phyloP scores from a whole-genome alignment of 202 grass and related monocot genomes.

The Panicum hallii region DNA sequence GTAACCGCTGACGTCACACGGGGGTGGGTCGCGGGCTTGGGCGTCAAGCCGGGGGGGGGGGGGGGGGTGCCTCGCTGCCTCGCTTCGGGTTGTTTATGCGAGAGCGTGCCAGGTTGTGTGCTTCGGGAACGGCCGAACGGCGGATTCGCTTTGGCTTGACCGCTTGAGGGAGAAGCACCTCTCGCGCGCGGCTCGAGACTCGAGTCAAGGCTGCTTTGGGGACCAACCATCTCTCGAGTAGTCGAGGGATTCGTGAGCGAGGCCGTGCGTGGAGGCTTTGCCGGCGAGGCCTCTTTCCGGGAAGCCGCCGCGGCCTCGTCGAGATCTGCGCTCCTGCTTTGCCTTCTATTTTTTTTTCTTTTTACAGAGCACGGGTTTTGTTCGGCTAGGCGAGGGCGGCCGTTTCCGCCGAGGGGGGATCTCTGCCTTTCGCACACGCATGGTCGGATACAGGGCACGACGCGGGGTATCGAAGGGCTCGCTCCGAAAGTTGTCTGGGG shows the following conservation, averaged over 20 bases:
- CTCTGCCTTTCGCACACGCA: background rate
- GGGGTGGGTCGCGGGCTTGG: constrained; percentile 11
- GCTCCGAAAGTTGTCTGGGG: background rate
- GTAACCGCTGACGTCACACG: background rate
- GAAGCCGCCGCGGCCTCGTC: constrained; percentile 33
- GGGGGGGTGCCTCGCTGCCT: no score
- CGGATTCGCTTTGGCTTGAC: background rate
- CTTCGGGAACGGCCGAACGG: constrained; percentile 28
- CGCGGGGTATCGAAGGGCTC: background rate
- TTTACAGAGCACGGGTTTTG: background rate
- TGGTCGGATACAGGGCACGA: background rate
- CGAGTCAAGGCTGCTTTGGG: background rate
- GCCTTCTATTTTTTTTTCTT: background rate
- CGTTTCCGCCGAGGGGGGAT: no score
- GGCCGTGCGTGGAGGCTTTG: background rate
- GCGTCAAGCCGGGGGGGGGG: background rate
- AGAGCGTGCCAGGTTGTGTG: constrained; percentile 29
- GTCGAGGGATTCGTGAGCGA: background rate
- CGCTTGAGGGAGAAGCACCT: constrained; percentile 26
- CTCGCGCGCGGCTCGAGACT: background rate
- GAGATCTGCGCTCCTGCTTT: background rate
- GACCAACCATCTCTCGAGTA: background rate
- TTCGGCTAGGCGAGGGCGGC: background rate
- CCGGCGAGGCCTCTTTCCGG: constrained; percentile 50
- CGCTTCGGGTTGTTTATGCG: background rate